Conservation (phyloP, 345 rosid species). For the Aethionema arabicum region DNA sequence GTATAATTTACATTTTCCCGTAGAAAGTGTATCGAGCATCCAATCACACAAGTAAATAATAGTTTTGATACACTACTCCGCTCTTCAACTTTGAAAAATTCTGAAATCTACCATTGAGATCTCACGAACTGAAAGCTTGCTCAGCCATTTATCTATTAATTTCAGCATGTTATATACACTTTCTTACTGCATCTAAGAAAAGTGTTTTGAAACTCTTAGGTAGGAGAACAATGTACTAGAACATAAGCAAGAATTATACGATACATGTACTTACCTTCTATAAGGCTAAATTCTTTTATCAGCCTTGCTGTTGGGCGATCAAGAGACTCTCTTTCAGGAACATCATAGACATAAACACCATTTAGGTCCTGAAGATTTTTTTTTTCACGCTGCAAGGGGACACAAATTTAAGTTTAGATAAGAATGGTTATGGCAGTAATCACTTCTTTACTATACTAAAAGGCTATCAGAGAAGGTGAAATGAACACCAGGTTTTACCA, state of each 20-base stretch:
- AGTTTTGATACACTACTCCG: neutral
- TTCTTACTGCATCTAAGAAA: conserved; percentile 10
- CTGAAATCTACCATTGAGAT: conserved; percentile 3
- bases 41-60: neutral
- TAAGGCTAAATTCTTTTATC: conserved; percentile 67
- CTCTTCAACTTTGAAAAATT: conserved; percentile 3
- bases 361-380: conserved; percentile 78
- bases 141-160: conserved; percentile 2
- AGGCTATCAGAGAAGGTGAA: too few relatives aligned
- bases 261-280: conserved; percentile 58
- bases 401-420: conserved; percentile 6
- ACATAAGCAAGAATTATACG: neutral
- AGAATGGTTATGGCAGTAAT: neutral
- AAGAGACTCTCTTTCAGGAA: conserved; percentile 67
- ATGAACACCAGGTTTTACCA: too few relatives aligned
- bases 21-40: neutral
- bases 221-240: neutral
- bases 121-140: neutral
- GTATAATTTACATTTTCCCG: conserved; percentile 9
- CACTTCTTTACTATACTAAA: neutral
- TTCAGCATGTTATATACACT: neutral
- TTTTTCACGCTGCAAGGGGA: conserved; percentile 77
- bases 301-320: conserved; percentile 90
- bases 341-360: conserved; percentile 76
- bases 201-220: neutral